Conservation (phyloP, 2,329 filamentous ascomycete species). For the Pyrenophora seminiperda region DNA sequence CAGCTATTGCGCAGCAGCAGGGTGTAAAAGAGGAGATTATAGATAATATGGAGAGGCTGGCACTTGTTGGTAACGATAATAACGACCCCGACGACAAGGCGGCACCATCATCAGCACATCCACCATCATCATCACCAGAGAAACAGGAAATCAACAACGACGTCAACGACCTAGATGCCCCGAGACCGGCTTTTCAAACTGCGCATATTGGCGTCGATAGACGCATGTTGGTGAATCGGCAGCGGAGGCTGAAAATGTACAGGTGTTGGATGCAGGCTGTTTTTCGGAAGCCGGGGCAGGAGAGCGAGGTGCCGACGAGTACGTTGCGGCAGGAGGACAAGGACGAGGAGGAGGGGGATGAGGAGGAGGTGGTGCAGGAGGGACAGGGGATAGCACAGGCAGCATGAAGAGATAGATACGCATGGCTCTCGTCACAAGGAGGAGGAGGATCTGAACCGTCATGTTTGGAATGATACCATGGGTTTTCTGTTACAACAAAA, state of each 20-base stretch:
- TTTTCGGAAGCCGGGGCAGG: slow-evolving; percentile 65
- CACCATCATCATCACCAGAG: too few species aligned
- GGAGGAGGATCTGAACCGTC: too few species aligned
- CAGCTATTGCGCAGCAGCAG: neutral
- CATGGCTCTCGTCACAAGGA: too few species aligned
- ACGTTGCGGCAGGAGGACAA: slow-evolving; percentile 39
- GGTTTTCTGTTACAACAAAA: too few species aligned
- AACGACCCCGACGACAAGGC: too few species aligned
- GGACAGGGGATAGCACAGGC: neutral
- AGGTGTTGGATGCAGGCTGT: slow-evolving; percentile 92
- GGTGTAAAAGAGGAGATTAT: neutral
- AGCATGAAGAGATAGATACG: too few species aligned
- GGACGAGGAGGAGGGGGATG: slow-evolving; percentile 11
- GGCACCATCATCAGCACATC: too few species aligned
- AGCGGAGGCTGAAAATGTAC: slow-evolving; percentile 95
- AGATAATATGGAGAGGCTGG: slow-evolving; percentile 7
- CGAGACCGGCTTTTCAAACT: slow-evolving; percentile 63
- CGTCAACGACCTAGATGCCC: slow-evolving; percentile 5
- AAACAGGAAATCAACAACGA: too few species aligned
- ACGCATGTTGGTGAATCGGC: slow-evolving; percentile 88
- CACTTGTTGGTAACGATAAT: too few species aligned
- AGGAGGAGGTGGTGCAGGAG: slow-evolving; percentile 3
- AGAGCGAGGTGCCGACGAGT: slow-evolving; percentile 42
- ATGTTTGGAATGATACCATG: neutral
- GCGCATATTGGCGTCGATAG: slow-evolving; percentile 82